A percentile compares a stretch with the other conserved stretches of the same genome.
Conservation (phyloP, 306 rosid genomes). For the Fragaria vesca region DNA sequence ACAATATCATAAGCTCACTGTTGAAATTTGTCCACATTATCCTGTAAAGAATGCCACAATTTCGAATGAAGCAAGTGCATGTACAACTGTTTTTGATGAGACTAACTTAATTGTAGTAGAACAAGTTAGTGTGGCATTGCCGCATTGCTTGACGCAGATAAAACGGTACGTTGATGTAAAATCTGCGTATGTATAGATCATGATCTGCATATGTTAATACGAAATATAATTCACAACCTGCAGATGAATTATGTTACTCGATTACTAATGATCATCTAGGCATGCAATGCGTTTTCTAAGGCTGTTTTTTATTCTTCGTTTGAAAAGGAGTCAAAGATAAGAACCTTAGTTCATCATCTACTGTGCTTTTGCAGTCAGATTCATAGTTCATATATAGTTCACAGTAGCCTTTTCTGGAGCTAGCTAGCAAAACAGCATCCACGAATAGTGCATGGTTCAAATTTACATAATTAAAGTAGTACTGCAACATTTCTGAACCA, state of each 20-base stretch:
- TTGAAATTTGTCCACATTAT: background rate
- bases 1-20: background rate
- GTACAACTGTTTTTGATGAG: background rate
- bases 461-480: conserved; percentile 13
- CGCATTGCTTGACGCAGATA: background rate
- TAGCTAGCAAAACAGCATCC: background rate
- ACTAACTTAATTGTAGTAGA: background rate
- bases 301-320: background rate
- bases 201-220: background rate
- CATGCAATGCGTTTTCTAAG: background rate
- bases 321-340: conserved; percentile 6
- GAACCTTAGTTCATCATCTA: background rate
- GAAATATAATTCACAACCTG: background rate
- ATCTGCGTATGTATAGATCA: background rate
- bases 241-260: background rate
- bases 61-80: background rate
- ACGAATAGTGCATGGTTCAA: conserved; percentile 12
- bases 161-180: background rate
- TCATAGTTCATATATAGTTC: background rate
- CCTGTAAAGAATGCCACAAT: background rate
- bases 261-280: background rate
- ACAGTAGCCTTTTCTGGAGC: background rate
- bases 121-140: too few species aligned
- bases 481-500: conserved; percentile 16
- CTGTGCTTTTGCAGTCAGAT: conserved; percentile 1